Evolutionary conservation across 2,329 filamentous ascomycete species (phyloP).

Genomic region (Coccinonectria pachysandricola): DNA sequence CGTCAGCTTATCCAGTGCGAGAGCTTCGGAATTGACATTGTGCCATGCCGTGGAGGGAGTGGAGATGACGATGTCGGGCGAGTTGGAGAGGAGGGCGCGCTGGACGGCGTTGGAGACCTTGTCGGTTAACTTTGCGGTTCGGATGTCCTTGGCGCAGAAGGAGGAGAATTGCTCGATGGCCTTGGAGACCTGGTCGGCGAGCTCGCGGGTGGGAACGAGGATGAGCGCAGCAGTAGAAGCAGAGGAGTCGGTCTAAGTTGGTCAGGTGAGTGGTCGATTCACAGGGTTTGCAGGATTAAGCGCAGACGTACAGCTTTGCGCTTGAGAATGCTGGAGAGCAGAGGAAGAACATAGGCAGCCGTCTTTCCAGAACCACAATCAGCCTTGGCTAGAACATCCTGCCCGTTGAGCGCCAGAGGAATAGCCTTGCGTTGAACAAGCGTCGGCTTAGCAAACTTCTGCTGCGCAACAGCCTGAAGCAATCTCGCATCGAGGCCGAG

Average conservation of each 20-base stretch:
- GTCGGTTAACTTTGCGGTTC: constrained; percentile 76
- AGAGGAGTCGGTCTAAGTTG: constrained; percentile 34
- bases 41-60: constrained; percentile 78
- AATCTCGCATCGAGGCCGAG: constrained; percentile 77
- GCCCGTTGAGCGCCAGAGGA: constrained; percentile 74
- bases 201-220: constrained; percentile 86
- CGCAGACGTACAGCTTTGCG: constrained; percentile 51
- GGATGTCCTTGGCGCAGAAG: constrained; percentile 78
- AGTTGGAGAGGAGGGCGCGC: constrained; percentile 72
- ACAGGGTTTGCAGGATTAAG: background rate
- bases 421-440: constrained; percentile 80
- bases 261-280: constrained; percentile 2
- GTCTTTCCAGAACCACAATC: constrained; percentile 97
- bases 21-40: constrained; percentile 54
- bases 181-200: constrained; percentile 83
- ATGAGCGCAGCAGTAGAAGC: constrained; percentile 66
- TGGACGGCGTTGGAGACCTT: constrained; percentile 86
- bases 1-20: constrained; percentile 61
- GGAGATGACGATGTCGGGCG: constrained; percentile 80
- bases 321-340: constrained; percentile 76
- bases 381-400: constrained; percentile 83
- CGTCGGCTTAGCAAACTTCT: constrained; percentile 81
- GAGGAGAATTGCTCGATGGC: constrained; percentile 64
- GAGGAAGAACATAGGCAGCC: constrained; percentile 83
- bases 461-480: constrained; percentile 73